Conservation (phyloP, 225 moss, liverwort and hornwort genomes). For the Neckera pumila region DNA sequence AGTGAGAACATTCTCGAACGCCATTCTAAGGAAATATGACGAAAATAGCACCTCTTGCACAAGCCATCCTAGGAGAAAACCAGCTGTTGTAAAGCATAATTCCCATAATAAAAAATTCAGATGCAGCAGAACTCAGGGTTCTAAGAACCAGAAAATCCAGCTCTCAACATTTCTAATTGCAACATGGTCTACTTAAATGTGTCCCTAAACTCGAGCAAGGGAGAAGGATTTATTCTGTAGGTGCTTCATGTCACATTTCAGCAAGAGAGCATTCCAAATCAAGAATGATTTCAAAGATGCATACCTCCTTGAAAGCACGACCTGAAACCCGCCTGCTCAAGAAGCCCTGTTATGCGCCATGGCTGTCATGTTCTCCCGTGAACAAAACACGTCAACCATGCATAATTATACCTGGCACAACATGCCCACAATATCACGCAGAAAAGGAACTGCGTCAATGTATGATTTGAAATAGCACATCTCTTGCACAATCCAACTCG, state of each 20-base stretch:
- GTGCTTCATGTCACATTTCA: not conserved
- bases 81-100: not conserved
- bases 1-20: not conserved
- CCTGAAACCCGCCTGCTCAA: not conserved
- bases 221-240: not conserved
- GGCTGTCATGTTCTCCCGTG: not conserved
- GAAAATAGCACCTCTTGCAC: not conserved
- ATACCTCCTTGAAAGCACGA: not conserved
- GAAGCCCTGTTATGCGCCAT: not conserved
- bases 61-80: not conserved
- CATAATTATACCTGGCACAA: not conserved
- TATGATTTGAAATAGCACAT: not conserved
- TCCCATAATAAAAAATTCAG: not conserved
- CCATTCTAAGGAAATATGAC: not conserved
- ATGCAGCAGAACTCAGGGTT: not conserved
- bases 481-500: not conserved
- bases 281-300: not conserved
- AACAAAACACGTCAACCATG: not conserved
- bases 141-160: not conserved
- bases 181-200: not conserved
- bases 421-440: not conserved
- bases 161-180: not conserved
- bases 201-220: not conserved
- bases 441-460: not conserved
- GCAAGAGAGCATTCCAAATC: not conserved